These are phyloP conservation scores for Hemisphaericaspora nanyangensis DNA, from an alignment of 805 yeast genomes.

Conservation along the genomic window DNA sequence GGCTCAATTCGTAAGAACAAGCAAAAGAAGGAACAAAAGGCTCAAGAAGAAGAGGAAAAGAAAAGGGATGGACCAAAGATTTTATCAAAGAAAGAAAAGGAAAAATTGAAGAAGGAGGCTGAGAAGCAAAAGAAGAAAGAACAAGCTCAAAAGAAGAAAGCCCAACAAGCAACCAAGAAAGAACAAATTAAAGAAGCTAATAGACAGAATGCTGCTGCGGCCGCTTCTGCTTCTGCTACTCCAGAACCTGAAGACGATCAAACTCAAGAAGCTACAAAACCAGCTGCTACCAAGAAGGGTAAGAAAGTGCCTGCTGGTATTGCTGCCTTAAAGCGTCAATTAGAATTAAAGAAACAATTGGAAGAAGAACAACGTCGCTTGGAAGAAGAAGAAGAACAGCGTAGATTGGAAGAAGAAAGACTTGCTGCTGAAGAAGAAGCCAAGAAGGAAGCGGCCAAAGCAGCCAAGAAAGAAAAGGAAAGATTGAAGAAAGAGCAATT, in stretches of 20 bases:
- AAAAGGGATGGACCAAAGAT: slow-evolving; percentile 62
- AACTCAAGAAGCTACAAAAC: slow-evolving; percentile 26
- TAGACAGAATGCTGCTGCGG: slow-evolving; percentile 41
- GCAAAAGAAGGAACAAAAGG: slow-evolving; percentile 69
- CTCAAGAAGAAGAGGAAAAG: slow-evolving; percentile 55
- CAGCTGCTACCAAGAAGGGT: slow-evolving; percentile 47
- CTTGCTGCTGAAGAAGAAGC: slow-evolving; percentile 59
- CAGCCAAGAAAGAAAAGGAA: slow-evolving; percentile 81
- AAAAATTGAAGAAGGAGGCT: slow-evolving; percentile 90
- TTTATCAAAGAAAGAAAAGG: slow-evolving; percentile 90
- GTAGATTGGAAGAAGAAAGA: slow-evolving; percentile 49
- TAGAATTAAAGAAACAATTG: slow-evolving; percentile 80
- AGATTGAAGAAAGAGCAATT: slow-evolving; percentile 83
- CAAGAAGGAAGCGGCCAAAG: slow-evolving; percentile 53
- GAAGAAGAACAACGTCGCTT: slow-evolving; percentile 78
- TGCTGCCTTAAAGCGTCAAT: slow-evolving; percentile 86
- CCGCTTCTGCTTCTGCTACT: slow-evolving; percentile 23
- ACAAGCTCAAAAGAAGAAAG: slow-evolving; percentile 81
- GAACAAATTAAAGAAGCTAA: slow-evolving; percentile 51
- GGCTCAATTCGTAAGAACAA: slow-evolving; percentile 78
- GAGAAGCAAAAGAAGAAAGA: slow-evolving; percentile 91
- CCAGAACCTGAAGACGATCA: slow-evolving; percentile 32
- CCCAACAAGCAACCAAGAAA: slow-evolving; percentile 57
- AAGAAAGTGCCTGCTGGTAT: slow-evolving; percentile 88
- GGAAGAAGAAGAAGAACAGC: slow-evolving; percentile 63